A percentile compares a stretch with the other conserved stretches of the same genome.
Evolutionary conservation across 371 early-diverging fungal genomes (phyloP).

Genomic region (Circinella minor): DNA sequence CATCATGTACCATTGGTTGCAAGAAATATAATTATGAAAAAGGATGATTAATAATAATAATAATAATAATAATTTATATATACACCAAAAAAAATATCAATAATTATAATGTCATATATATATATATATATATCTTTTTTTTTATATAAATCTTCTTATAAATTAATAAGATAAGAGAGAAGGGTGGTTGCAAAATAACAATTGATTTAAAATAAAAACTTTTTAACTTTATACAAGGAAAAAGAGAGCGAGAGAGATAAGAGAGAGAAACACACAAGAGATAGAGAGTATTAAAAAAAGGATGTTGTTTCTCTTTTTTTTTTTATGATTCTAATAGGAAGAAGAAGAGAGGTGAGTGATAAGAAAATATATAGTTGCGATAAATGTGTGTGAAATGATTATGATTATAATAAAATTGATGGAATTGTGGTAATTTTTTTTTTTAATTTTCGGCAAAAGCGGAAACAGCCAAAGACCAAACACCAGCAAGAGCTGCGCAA

Average conservation of each 20-base stretch:
- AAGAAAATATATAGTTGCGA: no score
- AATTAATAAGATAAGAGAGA: not conserved
- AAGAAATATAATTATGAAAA: not conserved
- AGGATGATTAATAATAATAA: not conserved
- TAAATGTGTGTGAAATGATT: no score
- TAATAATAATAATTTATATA: not conserved
- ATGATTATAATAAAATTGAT: no score
- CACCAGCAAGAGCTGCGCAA: conserved; percentile 62
- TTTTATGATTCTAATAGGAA: no score
- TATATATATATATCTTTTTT: not conserved
- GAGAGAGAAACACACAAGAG: no score
- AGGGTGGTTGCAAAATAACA: not conserved
- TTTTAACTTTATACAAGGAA: not conserved
- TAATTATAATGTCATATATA: not conserved
- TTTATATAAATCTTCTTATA: not conserved
- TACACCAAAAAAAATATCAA: not conserved
- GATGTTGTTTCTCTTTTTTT: no score
- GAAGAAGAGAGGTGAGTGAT: no score
- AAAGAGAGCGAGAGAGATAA: not conserved
- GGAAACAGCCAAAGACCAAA: conserved; percentile 49
- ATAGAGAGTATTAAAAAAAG: no score
- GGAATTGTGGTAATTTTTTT: not conserved
- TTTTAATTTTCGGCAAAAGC: conserved; percentile 35
- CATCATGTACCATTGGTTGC: conserved; percentile 2
- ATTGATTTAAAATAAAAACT: not conserved